A percentile compares a stretch with the other conserved stretches of the same genome.
Evolutionary conservation across 2,329 filamentous ascomycete species (phyloP).

Genomic region (Aureobasidium vineae): DNA sequence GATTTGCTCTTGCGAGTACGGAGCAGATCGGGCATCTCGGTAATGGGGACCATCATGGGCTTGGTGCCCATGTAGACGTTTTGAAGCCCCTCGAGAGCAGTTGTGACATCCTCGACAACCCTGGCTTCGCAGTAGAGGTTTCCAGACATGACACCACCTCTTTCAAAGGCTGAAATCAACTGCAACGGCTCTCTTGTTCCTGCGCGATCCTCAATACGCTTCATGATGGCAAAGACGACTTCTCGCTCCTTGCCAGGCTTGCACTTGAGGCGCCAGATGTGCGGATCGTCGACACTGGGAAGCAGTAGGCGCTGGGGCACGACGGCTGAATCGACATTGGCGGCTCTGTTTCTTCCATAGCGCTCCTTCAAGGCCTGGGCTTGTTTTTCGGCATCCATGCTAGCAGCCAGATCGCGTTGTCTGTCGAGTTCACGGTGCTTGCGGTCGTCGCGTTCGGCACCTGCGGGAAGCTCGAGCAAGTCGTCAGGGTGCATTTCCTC

Average conservation of each 20-base stretch:
- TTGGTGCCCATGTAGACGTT: slow-evolving; percentile 88
- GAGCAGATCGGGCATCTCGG: slow-evolving; percentile 96
- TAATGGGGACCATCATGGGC: slow-evolving; percentile 86
- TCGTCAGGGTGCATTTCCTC: slow-evolving; percentile 91
- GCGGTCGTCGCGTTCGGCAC: slow-evolving; percentile 81
- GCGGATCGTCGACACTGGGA: slow-evolving; percentile 90
- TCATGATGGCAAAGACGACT: slow-evolving; percentile 82
- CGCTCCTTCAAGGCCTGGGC: slow-evolving; percentile 82
- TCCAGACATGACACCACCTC: slow-evolving; percentile 83
- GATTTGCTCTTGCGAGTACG: slow-evolving; percentile 82
- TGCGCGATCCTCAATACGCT: slow-evolving; percentile 76
- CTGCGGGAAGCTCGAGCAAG: slow-evolving; percentile 69
- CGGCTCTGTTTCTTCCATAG: slow-evolving; percentile 71
- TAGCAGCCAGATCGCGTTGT: slow-evolving; percentile 79
- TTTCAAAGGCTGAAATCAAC: slow-evolving; percentile 90
- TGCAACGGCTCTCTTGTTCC: slow-evolving; percentile 76
- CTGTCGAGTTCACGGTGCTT: slow-evolving; percentile 93
- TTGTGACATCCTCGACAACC: slow-evolving; percentile 79
- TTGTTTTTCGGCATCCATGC: slow-evolving; percentile 90
- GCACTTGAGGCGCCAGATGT: slow-evolving; percentile 91
- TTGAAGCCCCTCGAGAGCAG: slow-evolving; percentile 77
- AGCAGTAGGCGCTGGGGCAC: slow-evolving; percentile 83
- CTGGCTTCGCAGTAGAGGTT: slow-evolving; percentile 94
- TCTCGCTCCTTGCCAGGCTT: slow-evolving; percentile 96
- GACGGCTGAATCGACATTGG: slow-evolving; percentile 68